Conservation (phyloP, 208 protist genomes). For the Jaenimonas drosophilae region DNA sequence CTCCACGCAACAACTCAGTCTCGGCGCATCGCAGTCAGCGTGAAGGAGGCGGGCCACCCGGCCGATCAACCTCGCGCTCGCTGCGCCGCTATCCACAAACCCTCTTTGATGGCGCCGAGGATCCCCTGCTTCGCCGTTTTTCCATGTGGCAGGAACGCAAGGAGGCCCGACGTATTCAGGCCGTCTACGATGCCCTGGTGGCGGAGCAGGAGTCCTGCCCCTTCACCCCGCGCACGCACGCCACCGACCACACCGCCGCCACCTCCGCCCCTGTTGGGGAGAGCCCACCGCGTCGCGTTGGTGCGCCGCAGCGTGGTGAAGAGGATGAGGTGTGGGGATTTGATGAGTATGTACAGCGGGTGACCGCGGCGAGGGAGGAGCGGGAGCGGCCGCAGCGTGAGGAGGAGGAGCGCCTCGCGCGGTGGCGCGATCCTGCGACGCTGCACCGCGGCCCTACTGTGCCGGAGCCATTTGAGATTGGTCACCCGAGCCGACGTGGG, state of each 20-base stretch:
- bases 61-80: too few species aligned
- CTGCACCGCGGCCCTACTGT: constrained; percentile 24
- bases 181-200: constrained; percentile 43
- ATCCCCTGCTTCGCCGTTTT: constrained; percentile 29
- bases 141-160: constrained; percentile 46
- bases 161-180: constrained; percentile 43
- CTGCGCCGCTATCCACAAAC: too few species aligned
- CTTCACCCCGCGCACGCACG: constrained; percentile 20
- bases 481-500: too few species aligned
- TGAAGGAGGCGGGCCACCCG: too few species aligned
- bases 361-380: constrained; percentile 20
- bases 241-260: neutral
- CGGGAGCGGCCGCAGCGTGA: constrained; percentile 10
- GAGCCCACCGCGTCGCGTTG: neutral
- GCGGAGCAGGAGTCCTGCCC: constrained; percentile 38
- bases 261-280: neutral
- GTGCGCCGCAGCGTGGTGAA: neutral
- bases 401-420: constrained; percentile 26
- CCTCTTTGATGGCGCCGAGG: neutral
- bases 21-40: too few species aligned
- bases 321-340: constrained; percentile 11
- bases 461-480: constrained; percentile 33
- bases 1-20: too few species aligned
- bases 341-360: constrained; percentile 28
- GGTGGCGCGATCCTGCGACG: constrained; percentile 18